These are phyloP conservation scores for Aspergillus quadrilineatus DNA, from an alignment of 2,329 filamentous ascomycete genomes.

Conservation along the genomic window DNA sequence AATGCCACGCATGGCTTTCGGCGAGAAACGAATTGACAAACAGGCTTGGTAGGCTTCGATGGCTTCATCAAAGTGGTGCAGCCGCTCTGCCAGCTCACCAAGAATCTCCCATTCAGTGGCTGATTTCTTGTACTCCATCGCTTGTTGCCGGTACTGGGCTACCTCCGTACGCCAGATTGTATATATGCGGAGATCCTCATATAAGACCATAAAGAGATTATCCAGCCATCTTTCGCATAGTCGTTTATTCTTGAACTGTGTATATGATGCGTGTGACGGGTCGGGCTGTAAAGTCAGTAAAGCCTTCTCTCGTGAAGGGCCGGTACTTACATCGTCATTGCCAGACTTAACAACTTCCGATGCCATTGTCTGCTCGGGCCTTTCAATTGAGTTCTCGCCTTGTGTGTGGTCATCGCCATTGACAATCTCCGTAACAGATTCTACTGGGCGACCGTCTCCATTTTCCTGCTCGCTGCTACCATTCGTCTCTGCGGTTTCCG, in stretches of 20 bases:
- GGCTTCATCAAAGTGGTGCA: slow-evolving; percentile 89
- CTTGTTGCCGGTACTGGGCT: slow-evolving; percentile 89
- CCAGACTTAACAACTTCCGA: slow-evolving; percentile 75
- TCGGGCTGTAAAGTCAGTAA: slow-evolving; percentile 50
- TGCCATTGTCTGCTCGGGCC: slow-evolving; percentile 74
- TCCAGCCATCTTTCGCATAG: slow-evolving; percentile 97
- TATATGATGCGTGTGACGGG: slow-evolving; percentile 70
- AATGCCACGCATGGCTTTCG: slow-evolving; percentile 85
- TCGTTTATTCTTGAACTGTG: slow-evolving; percentile 93
- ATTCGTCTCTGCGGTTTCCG: slow-evolving; percentile 32
- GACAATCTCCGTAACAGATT: slow-evolving; percentile 24
- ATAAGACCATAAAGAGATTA: slow-evolving; percentile 98
- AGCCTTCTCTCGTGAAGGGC: background rate
- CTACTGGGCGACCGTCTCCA: slow-evolving; percentile 30
- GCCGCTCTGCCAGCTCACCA: slow-evolving; percentile 83
- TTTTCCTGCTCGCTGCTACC: slow-evolving; percentile 33
- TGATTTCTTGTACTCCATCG: slow-evolving; percentile 93
- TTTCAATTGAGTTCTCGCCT: slow-evolving; percentile 60
- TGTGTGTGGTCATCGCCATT: slow-evolving; percentile 35
- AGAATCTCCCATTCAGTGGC: slow-evolving; percentile 98
- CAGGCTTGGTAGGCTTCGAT: slow-evolving; percentile 91
- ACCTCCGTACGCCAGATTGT: slow-evolving; percentile 99
- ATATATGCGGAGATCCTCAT: slow-evolving; percentile 96
- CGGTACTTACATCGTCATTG: slow-evolving; percentile 62
- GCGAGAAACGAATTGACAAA: slow-evolving; percentile 82